Base-by-base conservation (phyloP, 2,329 filamentous ascomycete species). In the Coniella lustricola region DNA sequence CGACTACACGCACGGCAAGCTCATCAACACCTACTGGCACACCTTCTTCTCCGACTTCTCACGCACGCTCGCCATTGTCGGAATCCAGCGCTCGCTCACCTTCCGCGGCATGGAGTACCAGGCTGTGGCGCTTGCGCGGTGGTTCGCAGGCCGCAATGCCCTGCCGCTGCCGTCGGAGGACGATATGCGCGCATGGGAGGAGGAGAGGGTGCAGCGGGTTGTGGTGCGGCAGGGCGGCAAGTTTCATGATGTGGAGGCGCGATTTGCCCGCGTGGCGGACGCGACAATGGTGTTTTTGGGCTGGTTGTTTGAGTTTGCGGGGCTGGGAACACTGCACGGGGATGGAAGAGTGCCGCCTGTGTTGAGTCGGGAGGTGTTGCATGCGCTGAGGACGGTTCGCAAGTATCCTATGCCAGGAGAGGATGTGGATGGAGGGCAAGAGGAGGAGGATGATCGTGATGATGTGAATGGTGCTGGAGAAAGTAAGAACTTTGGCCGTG, bases 61-160 rank as follows among this genome's bases (percentile, higher is more conserved):
- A 0, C 25, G 25, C 25, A 74, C 70, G 0, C 60, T 82, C 0
- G 77, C 66, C 0, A 62, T 78, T 10, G 67, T 80, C 0, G 77
- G 77, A 0, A 57, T 78, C 5, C 75, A 75, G 2, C 68, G 74
- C 1, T 70, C 70, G 0, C 58, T 76, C 12, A 77, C 74, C 0
- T 79, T 78, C 49, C 60, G 75, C 7, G 73, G 71, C 32, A 78
- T 78, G 52, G 76, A 79, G 57, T 79, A 79, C 52, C 76, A 79
- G 57, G 75, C 73, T 2, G 63, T 78, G 35, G 74, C 75, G 1
- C 59, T 79, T 0, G 74, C 76, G 3, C 64, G 76, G 2, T 55
- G 76, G 0, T 77, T 71, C 55, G 61, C 74, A 0, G 64, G 64
- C 0, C 62, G 75, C 13, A 67, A 71, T 25, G 55, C 64, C 0